Evolutionary conservation across 1,284 basidiomycete genomes (phyloP).

Genomic region (Ceratobasidium sp.): DNA sequence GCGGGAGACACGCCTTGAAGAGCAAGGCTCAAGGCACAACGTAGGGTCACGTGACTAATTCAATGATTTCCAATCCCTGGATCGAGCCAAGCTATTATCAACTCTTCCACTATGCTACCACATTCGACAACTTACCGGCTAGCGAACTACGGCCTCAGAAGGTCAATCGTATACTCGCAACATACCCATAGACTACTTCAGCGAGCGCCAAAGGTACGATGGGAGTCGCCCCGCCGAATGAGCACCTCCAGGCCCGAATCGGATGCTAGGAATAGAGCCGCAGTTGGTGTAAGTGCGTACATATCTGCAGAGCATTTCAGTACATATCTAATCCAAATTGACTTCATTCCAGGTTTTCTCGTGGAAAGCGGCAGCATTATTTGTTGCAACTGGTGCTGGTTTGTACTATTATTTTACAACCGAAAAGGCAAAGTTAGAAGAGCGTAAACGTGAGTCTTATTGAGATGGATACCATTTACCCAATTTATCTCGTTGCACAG

Average conservation of each 20-base stretch:
- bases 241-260: slow-evolving; percentile 27
- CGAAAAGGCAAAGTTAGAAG: slow-evolving; percentile 86
- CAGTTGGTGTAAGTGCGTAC: slow-evolving; percentile 51
- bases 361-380: slow-evolving; percentile 84
- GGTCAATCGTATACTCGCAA: neutral
- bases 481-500: slow-evolving; percentile 62
- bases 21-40: too few relatives aligned
- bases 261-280: slow-evolving; percentile 59
- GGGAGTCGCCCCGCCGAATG: slow-evolving; percentile 7
- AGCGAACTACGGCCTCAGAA: neutral
- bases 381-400: slow-evolving; percentile 84
- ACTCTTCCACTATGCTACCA: too few relatives aligned
- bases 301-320: neutral
- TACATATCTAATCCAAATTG: neutral
- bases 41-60: too few relatives aligned
- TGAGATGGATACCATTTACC: slow-evolving; percentile 49
- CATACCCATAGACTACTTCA: neutral
- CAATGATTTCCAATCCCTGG: too few relatives aligned
- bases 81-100: too few relatives aligned
- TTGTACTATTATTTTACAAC: slow-evolving; percentile 90
- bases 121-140: neutral
- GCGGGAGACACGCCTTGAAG: too few relatives aligned
- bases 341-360: slow-evolving; percentile 80
- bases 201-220: too few relatives aligned
- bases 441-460: slow-evolving; percentile 72